These are phyloP conservation scores for Leptographium wingfieldii DNA, from an alignment of 2,329 filamentous ascomycete genomes.

Conservation along the genomic window DNA sequence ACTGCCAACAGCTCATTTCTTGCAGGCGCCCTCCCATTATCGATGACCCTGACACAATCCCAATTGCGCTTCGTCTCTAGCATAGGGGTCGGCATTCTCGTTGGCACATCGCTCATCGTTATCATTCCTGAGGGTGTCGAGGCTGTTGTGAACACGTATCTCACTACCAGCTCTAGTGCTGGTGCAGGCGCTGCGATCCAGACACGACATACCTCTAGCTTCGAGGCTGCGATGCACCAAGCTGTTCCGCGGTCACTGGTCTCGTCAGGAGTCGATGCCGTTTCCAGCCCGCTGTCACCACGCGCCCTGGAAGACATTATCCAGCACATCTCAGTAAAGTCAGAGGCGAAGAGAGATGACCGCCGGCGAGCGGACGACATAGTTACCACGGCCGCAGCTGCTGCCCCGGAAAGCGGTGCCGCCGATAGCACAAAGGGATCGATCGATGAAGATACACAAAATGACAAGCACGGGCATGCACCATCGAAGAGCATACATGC, in stretches of 20 bases:
- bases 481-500: no score
- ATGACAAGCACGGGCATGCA: not conserved
- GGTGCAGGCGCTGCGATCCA: not conserved
- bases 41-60: constrained; percentile 73
- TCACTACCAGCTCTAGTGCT: constrained; percentile 1
- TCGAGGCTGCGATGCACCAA: not conserved
- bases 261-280: not conserved
- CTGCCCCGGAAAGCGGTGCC: not conserved
- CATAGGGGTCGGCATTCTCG: constrained; percentile 83
- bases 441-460: not conserved
- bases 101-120: constrained; percentile 89
- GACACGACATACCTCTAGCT: not conserved
- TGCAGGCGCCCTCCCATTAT: constrained; percentile 80
- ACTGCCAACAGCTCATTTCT: constrained; percentile 63
- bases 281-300: not conserved
- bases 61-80: constrained; percentile 84
- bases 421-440: not conserved
- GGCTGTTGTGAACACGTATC: constrained; percentile 55
- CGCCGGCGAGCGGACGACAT: not conserved
- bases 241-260: not conserved
- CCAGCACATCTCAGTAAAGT: not conserved
- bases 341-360: not conserved
- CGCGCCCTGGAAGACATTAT: not conserved
- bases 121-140: constrained; percentile 97
- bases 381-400: not conserved